Evolutionary conservation across 352 stramenopile genomes (phyloP), one percentile per base, ranked within the genome.

Genomic region (Phytophthora nicotianae): DNA sequence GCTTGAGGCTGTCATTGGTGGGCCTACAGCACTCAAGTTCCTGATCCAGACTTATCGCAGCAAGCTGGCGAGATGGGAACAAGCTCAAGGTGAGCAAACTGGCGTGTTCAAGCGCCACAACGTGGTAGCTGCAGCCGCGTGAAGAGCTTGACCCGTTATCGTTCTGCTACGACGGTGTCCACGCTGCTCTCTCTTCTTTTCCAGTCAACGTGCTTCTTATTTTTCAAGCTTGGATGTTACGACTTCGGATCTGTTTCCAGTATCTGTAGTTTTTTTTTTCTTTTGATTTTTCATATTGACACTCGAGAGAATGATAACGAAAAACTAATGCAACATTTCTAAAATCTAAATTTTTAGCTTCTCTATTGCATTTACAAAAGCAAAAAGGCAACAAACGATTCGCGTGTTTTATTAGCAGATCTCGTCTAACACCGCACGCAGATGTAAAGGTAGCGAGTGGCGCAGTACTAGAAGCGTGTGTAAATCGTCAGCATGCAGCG

Each of bases 31-130:
- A n/a, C 67, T 91, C 49, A 90, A 92, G 70, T 82, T 90, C 55
- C 74, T 95, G 9, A 90, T 92, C 38, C 77, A 90, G 67, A 90
- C 76, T 16, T 89, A 88, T 50, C 72, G 83, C 50, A 87, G 71
- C 53, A 79, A 81, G 43, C 66, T 90, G 17, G 79, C 67, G 9
- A 80, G 77, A 45, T 95, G 86, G 86, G 82, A 95, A 50, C 81
- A 89, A 23, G 75, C 74, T 0, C 77, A 88, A 45, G 75, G 62
- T 4, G 83, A 83, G 13, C 71, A 92, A 45, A 61, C 81, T 1
- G 86, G 86, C 11, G 83, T 95, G 48, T 95, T 88, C 62, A 90
- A 90, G 62, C 86, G 86, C 10, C 65, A 77, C 19, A 58, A 70
- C 0, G 40, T 79, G 14, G 84, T 86, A 26, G 79, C 76, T 17